Evolutionary conservation across 192 early-diverging fungal genomes (phyloP), one percentile per base, ranked within the genome.

Genomic region (Entomortierella lignicola): DNA sequence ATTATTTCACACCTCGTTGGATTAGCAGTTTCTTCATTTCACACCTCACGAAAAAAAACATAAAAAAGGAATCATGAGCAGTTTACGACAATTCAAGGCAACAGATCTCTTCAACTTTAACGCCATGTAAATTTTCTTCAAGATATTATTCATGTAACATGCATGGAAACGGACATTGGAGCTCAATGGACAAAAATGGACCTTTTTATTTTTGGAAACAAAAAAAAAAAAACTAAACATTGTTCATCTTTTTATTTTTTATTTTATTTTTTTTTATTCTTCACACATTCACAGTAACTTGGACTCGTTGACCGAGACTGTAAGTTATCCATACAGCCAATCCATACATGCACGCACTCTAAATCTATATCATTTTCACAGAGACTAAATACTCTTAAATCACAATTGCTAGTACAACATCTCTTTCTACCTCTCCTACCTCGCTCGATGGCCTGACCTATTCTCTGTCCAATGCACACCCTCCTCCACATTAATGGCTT

Each of bases 31-130:
- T 37, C 34, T 37, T 37, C 34, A 37, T 37, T 37, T 37, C 34
- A n/a, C n/a, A n/a, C n/a, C n/a, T n/a, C n/a, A n/a, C n/a, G n/a
- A n/a, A n/a, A n/a, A n/a, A n/a, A n/a, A n/a, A n/a, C n/a, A n/a
- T 18, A 52, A 29, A 25, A 1, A 54, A 6, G 18, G 7, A 54
- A 54, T 29, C 10, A 84, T 84, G 83, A 84, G 83, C 51, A 64
- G 69, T 34, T 42, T 84, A 41, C 72, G 77, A 60, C 79, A 81
- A 39, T 84, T 98, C 85, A 89, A 88, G 39, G 94, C 98, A 0
- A 92, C 92, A 69, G 98, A 99, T 84, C 84, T 99, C 62, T 97
- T 99, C 86, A 83, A 77, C 30, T 97, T 99, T 85, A 97, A 97
- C 82, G 96, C 94, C 81, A 89, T 99, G 87, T 93, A 87, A 71